Evolutionary conservation across 139 green algal genomes (phyloP).

Genomic region (Chlorokybus atmophyticus): DNA sequence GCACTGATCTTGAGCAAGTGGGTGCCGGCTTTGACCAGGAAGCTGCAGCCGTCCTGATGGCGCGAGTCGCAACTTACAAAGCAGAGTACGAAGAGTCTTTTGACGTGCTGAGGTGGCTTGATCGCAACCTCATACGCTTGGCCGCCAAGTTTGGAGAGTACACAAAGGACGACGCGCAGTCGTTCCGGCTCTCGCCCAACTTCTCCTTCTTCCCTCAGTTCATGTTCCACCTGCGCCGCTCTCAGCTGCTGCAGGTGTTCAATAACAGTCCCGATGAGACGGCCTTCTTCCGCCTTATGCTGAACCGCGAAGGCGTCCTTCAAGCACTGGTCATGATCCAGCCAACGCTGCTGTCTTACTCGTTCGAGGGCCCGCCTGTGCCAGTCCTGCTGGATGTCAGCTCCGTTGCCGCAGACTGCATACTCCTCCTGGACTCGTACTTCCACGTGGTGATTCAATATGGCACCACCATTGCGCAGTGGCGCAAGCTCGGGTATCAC

Average conservation of each 20-base stretch:
- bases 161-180: slow-evolving; percentile 28
- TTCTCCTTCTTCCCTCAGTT: slow-evolving; percentile 43
- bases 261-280: slow-evolving; percentile 51
- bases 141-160: slow-evolving; percentile 36
- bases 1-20: slow-evolving; percentile 8
- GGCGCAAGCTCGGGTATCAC: slow-evolving; percentile 36
- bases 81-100: slow-evolving; percentile 33
- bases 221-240: slow-evolving; percentile 51
- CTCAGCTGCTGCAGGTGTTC: slow-evolving; percentile 41
- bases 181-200: slow-evolving; percentile 35
- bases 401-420: slow-evolving; percentile 31
- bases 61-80: slow-evolving; percentile 24
- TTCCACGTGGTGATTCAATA: slow-evolving; percentile 42
- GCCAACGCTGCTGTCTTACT: slow-evolving; percentile 41
- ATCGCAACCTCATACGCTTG: slow-evolving; percentile 39
- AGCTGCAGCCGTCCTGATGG: slow-evolving; percentile 32
- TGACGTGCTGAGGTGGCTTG: slow-evolving; percentile 43
- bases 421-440: slow-evolving; percentile 42
- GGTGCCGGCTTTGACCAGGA: slow-evolving; percentile 38
- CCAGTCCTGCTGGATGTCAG: slow-evolving; percentile 43
- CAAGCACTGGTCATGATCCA: slow-evolving; percentile 43
- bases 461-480: slow-evolving; percentile 37
- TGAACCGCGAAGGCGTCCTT: slow-evolving; percentile 31
- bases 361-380: slow-evolving; percentile 27
- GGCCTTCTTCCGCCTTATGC: slow-evolving; percentile 38